phyloP scores from a whole-genome alignment of 2,329 filamentous ascomycete genomes.

The Fusarium agapanthi region DNA sequence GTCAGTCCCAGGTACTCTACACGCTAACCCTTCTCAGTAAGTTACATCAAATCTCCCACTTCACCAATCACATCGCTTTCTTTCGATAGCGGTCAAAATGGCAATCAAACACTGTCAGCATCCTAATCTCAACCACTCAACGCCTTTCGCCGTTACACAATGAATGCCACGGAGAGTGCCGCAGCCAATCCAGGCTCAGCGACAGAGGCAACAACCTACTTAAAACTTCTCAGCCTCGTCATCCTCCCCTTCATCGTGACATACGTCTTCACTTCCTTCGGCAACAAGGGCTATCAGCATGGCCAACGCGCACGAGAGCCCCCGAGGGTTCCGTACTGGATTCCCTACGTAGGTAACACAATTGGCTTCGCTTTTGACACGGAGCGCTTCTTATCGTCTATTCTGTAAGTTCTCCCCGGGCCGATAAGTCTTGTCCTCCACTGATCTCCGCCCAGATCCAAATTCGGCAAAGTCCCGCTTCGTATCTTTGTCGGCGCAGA shows the following conservation, averaged over 20 bases:
- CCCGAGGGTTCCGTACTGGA: conserved; percentile 27
- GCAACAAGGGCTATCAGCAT: conserved; percentile 7
- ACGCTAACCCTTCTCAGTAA: neutral
- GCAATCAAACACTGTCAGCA: neutral
- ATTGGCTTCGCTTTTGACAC: conserved; percentile 27
- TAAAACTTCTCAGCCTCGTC: neutral
- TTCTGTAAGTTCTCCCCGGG: neutral
- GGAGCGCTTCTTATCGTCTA: conserved; percentile 17
- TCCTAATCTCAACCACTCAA: neutral
- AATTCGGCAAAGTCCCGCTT: conserved; percentile 26
- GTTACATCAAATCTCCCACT: too few relatives aligned
- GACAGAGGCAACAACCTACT: neutral
- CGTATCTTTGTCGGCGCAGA: conserved; percentile 27
- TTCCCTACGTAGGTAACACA: conserved; percentile 23
- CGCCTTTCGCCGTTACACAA: neutral
- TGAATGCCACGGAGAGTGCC: neutral
- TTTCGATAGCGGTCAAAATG: neutral
- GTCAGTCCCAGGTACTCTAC: rapidly evolving
- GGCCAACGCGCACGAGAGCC: conserved; percentile 1
- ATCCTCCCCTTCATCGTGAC: conserved; percentile 8
- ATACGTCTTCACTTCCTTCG: conserved; percentile 3
- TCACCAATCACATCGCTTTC: neutral
- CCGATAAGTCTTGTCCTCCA: rapidly evolving
- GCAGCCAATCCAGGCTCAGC: neutral
- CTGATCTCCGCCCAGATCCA: conserved; percentile 17